Evolutionary conservation across 2,329 filamentous ascomycete genomes (phyloP).

Genomic region (Hymenoscyphus occultus): DNA sequence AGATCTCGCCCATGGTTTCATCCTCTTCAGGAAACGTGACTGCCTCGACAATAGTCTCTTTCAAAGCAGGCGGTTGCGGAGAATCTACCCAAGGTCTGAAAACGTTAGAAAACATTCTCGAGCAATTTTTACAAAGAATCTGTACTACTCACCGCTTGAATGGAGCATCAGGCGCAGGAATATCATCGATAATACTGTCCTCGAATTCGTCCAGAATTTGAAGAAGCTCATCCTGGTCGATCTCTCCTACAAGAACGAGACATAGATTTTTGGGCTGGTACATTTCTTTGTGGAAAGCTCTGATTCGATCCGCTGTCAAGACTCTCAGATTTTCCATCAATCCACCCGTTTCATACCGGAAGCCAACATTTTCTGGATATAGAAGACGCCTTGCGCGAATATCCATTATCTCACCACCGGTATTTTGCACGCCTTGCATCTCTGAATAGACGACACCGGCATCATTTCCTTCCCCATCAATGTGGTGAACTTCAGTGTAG

Average conservation of each 20-base stretch:
- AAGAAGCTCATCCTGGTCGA: conserved; percentile 77
- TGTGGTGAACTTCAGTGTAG: conserved; percentile 93
- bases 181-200: conserved; percentile 75
- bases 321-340: conserved; percentile 90
- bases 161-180: conserved; percentile 69
- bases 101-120: conserved; percentile 14
- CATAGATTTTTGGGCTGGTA: conserved; percentile 97
- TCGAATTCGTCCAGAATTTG: conserved; percentile 85
- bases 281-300: conserved; percentile 94
- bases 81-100: conserved; percentile 87
- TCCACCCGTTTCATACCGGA: conserved; percentile 96
- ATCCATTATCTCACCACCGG: conserved; percentile 81
- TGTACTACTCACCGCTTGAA: conserved; percentile 56
- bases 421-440: conserved; percentile 95
- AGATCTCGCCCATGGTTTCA: conserved; percentile 85
- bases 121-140: neutral
- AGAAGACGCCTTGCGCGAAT: conserved; percentile 73
- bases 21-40: conserved; percentile 96
- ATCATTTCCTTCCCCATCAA: conserved; percentile 91
- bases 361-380: conserved; percentile 87
- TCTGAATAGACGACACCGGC: conserved; percentile 97
- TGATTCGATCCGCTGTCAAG: conserved; percentile 83
- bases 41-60: conserved; percentile 69
- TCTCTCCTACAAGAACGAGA: conserved; percentile 85
- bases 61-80: conserved; percentile 68